phyloP scores from a whole-genome alignment of 306 rosid genomes.

The Vigna mungo region DNA sequence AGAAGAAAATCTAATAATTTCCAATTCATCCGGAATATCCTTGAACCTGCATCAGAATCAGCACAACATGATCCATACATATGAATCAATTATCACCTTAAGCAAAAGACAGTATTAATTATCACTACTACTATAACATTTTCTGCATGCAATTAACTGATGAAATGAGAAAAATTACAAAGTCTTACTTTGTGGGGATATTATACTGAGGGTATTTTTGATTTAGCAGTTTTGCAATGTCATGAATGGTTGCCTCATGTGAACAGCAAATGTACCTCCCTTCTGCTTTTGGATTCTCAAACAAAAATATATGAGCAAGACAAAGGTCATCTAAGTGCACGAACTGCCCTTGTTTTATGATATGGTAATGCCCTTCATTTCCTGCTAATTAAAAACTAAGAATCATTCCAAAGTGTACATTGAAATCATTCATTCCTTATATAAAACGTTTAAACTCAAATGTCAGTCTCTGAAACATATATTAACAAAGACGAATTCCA shows the following conservation, averaged over 20 bases:
- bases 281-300: conserved; percentile 63
- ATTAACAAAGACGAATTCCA: too few relatives aligned
- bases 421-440: too few relatives aligned
- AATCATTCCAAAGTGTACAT: too few relatives aligned
- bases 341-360: conserved; percentile 69
- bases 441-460: too few relatives aligned
- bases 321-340: conserved; percentile 81
- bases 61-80: not conserved
- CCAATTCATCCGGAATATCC: conserved; percentile 65
- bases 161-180: not conserved
- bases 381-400: conserved; percentile 47
- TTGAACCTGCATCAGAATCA: conserved; percentile 57
- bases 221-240: conserved; percentile 58
- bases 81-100: too few relatives aligned
- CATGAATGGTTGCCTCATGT: conserved; percentile 66
- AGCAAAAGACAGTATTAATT: too few relatives aligned
- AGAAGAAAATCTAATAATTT: conserved; percentile 59
- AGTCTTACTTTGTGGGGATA: conserved; percentile 67
- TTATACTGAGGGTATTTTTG: conserved; percentile 62
- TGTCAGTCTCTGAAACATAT: too few relatives aligned
- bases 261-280: conserved; percentile 78
- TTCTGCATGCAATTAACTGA: not conserved
- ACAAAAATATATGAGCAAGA: conserved; percentile 66
- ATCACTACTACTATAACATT: not conserved
- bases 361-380: conserved; percentile 61